Base-by-base conservation (phyloP, 192 early-diverging fungal genomes). In the Entomortierella beljakovae region DNA sequence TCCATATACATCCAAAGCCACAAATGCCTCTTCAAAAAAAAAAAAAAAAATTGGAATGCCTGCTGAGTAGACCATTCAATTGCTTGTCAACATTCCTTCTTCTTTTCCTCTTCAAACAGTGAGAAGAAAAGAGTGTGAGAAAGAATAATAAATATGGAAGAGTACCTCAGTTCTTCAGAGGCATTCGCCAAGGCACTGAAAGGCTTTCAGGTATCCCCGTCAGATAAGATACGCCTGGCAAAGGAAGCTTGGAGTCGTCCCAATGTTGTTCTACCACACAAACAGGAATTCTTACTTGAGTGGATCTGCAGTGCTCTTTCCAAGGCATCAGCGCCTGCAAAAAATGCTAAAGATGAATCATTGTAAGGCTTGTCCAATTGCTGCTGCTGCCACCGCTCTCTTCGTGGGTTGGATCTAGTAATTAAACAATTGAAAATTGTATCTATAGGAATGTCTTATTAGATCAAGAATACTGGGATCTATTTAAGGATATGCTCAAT, bases 251-350 rank as follows among this genome's bases (percentile, higher is more conserved):
- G 80, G 80, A 35, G 34, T 3, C 55, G 66, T 6, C 10, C 20
- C 10, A 65, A 71, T 51, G 60, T 81, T 15, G 50, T 81, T 34
- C 64, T 81, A 8, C 80, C 80, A 2, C 80, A 81, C 50, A 81
- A 81, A 61, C 71, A 81, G 58, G 80, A 81, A 48, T 81, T 81
- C 54, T 23, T 81, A 18, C 66, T 81, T 37, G 80, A 81, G 33
- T 81, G 80, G 80, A 58, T 81, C 57, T 81, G 80, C 37, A 81
- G 33, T 25, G 35, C 61, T 10, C 70, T 81, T 18, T 48, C 74
- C 40, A 81, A 81, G 37, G 57, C 70, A 18, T 59, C 71, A 20
- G 61, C 67, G 10, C 61, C 75, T 13, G 51, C 66, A n/a, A 69
- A 70, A 35, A 59, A 22, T 28, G 16, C 75, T 4, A 79, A 79